These are phyloP conservation scores for Verbascum thapsus DNA, from an alignment of 257 asterid species.

Conservation along the genomic window DNA sequence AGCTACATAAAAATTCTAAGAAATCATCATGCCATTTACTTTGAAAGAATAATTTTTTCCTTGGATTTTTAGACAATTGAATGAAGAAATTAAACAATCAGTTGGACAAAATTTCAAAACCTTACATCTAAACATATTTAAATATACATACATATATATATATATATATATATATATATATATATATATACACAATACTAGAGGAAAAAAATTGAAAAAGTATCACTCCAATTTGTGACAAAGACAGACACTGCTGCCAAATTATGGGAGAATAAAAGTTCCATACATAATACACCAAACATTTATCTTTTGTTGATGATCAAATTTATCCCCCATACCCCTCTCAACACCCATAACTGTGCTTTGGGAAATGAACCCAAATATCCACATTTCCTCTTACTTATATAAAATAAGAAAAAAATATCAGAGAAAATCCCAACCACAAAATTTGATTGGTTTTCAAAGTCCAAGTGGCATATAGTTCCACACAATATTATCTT, in stretches of 20 bases:
- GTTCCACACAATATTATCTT: conserved; percentile 58
- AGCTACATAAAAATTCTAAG: too few relatives aligned
- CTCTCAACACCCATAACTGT: conserved; percentile 37
- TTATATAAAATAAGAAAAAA: conserved; percentile 1
- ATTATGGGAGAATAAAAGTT: not conserved
- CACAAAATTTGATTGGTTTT: conserved; percentile 61
- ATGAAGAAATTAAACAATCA: too few relatives aligned
- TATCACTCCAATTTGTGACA: conserved; percentile 11
- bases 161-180: too few relatives aligned
- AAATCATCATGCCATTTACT: too few relatives aligned
- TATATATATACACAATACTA: too few relatives aligned
- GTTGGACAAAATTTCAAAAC: too few relatives aligned
- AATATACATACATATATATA: too few relatives aligned
- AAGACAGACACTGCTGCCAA: conserved; percentile 21
- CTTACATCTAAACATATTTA: too few relatives aligned
- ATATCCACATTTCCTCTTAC: not conserved
- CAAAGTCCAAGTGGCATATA: conserved; percentile 44
- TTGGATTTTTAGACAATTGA: too few relatives aligned
- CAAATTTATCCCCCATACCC: conserved; percentile 30
- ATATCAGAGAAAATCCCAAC: conserved; percentile 56
- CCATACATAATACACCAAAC: conserved; percentile 23
- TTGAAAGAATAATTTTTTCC: too few relatives aligned
- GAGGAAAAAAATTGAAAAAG: too few relatives aligned
- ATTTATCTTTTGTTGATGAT: conserved; percentile 31
- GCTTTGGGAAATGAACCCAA: conserved; percentile 29